These are phyloP conservation scores for Citrus trifoliata DNA, from an alignment of 345 rosid genomes.

Conservation along the genomic window DNA sequence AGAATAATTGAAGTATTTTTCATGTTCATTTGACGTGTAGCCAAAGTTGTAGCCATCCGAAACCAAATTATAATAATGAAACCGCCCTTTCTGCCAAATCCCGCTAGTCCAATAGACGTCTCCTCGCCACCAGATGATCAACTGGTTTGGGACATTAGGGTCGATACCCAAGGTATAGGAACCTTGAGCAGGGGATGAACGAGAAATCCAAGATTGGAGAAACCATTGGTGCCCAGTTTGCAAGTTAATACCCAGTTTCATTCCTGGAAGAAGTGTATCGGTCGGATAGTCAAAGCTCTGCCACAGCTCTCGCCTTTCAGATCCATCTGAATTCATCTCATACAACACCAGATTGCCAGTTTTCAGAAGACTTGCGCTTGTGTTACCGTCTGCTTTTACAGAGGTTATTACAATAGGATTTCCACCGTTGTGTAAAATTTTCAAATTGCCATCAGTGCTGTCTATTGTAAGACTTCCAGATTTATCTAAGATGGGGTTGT, in stretches of 20 bases:
- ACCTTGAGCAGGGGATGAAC: constrained; percentile 15
- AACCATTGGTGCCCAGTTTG: constrained; percentile 30
- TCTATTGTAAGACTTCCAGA: neutral
- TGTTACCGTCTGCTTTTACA: constrained; percentile 6
- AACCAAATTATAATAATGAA: no score
- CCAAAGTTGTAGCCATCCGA: neutral
- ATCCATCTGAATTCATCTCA: constrained; percentile 26
- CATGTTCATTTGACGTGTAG: constrained; percentile 22
- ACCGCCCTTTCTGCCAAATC: neutral
- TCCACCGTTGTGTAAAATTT: neutral
- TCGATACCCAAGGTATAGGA: constrained; percentile 23
- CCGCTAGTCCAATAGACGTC: constrained; percentile 22
- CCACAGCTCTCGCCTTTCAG: constrained; percentile 13
- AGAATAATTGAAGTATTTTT: constrained; percentile 21
- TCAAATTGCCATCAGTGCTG: neutral
- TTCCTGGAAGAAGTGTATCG: constrained; percentile 27
- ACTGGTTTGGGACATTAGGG: constrained; percentile 15
- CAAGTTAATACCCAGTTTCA: constrained; percentile 36
- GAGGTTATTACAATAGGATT: constrained; percentile 4
- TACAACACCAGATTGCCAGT: constrained; percentile 38
- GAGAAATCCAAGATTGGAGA: constrained; percentile 24
- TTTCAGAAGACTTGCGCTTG: constrained; percentile 24
- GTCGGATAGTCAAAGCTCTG: constrained; percentile 13
- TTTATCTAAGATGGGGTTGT: neutral
- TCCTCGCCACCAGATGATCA: constrained; percentile 17